phyloP scores from a whole-genome alignment of 495 filamentous ascomycete genomes.

The Talaromyces adpressus region DNA sequence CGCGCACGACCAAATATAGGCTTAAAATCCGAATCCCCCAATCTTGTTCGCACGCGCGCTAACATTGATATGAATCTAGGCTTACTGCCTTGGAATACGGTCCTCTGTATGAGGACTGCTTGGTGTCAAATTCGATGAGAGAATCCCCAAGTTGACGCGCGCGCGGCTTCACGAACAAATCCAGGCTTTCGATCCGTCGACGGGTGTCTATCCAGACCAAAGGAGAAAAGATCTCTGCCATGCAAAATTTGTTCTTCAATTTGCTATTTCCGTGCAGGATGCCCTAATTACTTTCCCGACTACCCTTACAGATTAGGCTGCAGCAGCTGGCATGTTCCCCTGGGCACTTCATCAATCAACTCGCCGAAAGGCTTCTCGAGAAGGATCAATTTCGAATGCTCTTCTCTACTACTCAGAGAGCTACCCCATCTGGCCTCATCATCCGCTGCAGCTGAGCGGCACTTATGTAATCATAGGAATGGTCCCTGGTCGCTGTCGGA shows the following conservation, averaged over 20 bases:
- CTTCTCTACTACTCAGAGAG: background rate
- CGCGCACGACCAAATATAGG: too few relatives aligned
- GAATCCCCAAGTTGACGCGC: too few relatives aligned
- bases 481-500: constrained; percentile 36
- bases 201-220: too few relatives aligned
- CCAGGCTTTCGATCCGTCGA: too few relatives aligned
- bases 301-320: background rate
- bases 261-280: background rate
- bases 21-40: too few relatives aligned
- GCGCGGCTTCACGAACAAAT: too few relatives aligned
- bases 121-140: too few relatives aligned
- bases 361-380: background rate
- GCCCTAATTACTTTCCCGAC: background rate
- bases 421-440: background rate
- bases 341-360: background rate
- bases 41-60: too few relatives aligned
- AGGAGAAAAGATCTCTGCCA: background rate
- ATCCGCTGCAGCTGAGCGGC: background rate
- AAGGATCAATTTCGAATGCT: background rate
- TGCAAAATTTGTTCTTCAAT: background rate
- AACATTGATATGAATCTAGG: too few relatives aligned
- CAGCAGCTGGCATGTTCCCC: background rate
- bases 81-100: too few relatives aligned
- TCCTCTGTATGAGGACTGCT: too few relatives aligned
- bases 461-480: background rate